phyloP scores from a whole-genome alignment of 768 basidiomycete species.

The Mycena polygramma region DNA sequence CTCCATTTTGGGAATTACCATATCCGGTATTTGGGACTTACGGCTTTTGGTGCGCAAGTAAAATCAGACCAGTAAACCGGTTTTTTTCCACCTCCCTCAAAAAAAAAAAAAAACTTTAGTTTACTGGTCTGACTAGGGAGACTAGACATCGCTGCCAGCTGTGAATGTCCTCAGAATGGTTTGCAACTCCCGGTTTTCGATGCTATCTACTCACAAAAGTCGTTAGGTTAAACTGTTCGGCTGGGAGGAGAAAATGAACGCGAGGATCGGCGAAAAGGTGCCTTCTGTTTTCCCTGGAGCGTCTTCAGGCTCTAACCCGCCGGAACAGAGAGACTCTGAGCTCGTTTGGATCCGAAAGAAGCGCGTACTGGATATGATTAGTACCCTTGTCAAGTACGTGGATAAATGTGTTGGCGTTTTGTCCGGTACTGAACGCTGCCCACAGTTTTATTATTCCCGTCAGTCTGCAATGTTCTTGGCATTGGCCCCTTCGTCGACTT shows the following conservation, averaged over 20 bases:
- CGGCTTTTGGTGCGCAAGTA: no score
- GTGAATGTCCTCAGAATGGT: slow-evolving; percentile 74
- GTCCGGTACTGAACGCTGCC: slow-evolving; percentile 39
- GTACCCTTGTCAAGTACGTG: slow-evolving; percentile 47
- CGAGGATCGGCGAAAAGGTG: slow-evolving; percentile 62
- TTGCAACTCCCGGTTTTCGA: slow-evolving; percentile 50
- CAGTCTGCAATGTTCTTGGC: background rate
- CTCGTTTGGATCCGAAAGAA: slow-evolving; percentile 55
- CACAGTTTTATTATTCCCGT: slow-evolving; percentile 45
- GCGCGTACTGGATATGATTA: slow-evolving; percentile 55
- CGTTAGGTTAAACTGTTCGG: slow-evolving; percentile 62
- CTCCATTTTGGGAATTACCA: no score
- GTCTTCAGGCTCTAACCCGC: slow-evolving; percentile 30
- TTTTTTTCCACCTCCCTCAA: no score
- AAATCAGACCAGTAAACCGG: no score
- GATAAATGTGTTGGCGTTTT: background rate
- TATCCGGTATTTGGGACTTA: no score
- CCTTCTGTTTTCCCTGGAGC: slow-evolving; percentile 45
- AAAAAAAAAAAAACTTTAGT: no score
- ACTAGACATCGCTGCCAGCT: no score
- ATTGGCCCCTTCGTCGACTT: background rate
- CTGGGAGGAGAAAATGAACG: slow-evolving; percentile 71
- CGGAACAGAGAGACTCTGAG: slow-evolving; percentile 56
- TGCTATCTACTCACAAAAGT: no score
- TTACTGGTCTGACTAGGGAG: no score